Base-by-base conservation (phyloP, 768 basidiomycete species). In the Psilocybe cyanescens region DNA sequence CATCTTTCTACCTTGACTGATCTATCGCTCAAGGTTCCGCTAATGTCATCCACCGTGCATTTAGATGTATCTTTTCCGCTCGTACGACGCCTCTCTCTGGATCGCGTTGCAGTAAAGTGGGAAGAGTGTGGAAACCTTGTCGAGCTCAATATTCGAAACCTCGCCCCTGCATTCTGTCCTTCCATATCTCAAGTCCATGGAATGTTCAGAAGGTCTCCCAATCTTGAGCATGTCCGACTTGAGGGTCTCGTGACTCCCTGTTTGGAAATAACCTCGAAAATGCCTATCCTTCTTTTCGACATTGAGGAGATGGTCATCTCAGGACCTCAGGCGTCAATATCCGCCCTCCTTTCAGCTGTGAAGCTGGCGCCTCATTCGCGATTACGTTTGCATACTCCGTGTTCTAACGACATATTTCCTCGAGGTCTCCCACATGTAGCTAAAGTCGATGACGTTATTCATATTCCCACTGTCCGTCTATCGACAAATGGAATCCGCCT, bases 1-100 rank as follows among this genome's bases (percentile, higher is more conserved):
- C 49, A 69, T 29, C 65, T 77, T 3, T 55, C 64, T 14, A 63
- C 64, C 12, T 67, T 81, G 29, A 69, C 67, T 17, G 67, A 59
- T n/a, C 71, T 81, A 14, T 74, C 77, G 2, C 67, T 80, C 16
- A 74, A 70, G 61, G 66, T 78, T 14, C 75, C 75, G 3, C 72
- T 74, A 3, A 61, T 74, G 11, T 71, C 61, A 29, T 57, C 47
- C 63, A 72, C 57, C 59, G 65, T 65, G 52, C 67, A 39, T 30
- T 63, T 57, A 52, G 65, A 75, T 35, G 56, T 76, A 14, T 58
- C 68, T 12, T 52, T 79, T 7, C 75, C 78, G 7, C 63, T 50
- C 44, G 67, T 80, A 17, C 75, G 70, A 28, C 69, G 66, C 12
- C 72, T 81, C 39, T 61, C 63, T 0, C 71, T 81, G 2, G 73